Base-by-base conservation (phyloP, 345 rosid species). In the Hibiscus tridactylites region DNA sequence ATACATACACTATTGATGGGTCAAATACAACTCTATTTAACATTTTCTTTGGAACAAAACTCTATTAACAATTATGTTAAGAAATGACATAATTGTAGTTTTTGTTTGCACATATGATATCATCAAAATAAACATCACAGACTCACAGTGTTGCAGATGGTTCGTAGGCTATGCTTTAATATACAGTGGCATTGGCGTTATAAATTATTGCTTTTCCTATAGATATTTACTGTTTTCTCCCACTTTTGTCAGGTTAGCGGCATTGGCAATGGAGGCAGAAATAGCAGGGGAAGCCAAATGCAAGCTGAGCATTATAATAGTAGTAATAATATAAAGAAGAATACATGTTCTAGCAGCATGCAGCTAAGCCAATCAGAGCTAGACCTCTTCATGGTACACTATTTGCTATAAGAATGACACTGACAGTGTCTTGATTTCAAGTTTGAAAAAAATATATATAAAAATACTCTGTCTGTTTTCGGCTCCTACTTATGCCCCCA, bases 301-400 rank as follows among this genome's bases (percentile, higher is more conserved):
- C 26, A 71, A 57, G 26, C 74, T 24, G 68, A 26, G 50, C 33
- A 49, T 26, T 62, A 33, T 46, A 11, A 44, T 42, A 12, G 5
- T 59, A 21, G 29, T 24, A 57, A 9, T 21, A 21, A 12, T 47
- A 47, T 9, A 2, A 47, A 57, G 13, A 59, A 3, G 26, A 74
- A 24, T 53, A 49, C 79, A 52, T 26, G 44, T 59, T 53, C 64
- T 5, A 72, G 81, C 60, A 62, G 82, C 68, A 67, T 76, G 58
- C 37, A 59, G 62, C 65, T 74, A n/a, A 71, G 31, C 8, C 80
- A 65, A 50, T 73, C 88, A 35, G 88, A 85, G 68, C 70, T 85
- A 21, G 88, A 85, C 70, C 78, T 60, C 21, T 85, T 85, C 76
- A 85, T 85, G 88, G 88, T 82, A 80, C 76, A 0, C 19, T 35